Evolutionary conservation across 1,284 basidiomycete species (phyloP), one percentile per base, ranked within the genome.

Genomic region (Papiliotrema nemorosa): DNA sequence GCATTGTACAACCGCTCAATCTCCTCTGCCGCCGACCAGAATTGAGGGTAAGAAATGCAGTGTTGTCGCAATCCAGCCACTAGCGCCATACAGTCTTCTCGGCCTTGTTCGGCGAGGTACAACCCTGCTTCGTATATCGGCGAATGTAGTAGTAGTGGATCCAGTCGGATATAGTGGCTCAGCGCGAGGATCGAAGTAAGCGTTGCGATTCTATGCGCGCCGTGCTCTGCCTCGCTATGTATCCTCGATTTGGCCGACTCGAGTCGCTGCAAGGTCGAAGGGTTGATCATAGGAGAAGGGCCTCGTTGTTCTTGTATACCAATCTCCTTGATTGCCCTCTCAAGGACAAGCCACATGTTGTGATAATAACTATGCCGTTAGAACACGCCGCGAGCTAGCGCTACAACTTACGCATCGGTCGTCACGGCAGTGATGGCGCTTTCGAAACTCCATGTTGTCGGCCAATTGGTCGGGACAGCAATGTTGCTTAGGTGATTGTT

Each of bases 391-490:
- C 16, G 21, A 3, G 13, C 26, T n/a, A 31, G 4, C 13, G n/a
- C 48, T 3, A 18, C 10, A 22, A 50, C 40, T 43, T 20, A 46
- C 41, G 89, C 86, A 69, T 96, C 91, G 62, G 85, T 88, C 18
- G 86, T 84, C 62, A 82, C 84, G 3, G 84, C 82, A 31, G 81
- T 81, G 25, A 87, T 82, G 2, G 83, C 90, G 39, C 86, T 85
- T 31, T 90, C 83, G 64, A 94, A 96, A 64, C 91, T 88, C 90
- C 91, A 93, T 53, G 85, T 82, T 2, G 82, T 81, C 45, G 86
- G 84, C 73, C 89, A 88, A 64, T 86, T 84, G 49, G 81, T 82
- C 2, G 90, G 90, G 24, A 93, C 87, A 16, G 90, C 90, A 20
- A 93, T 87, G 46, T 81, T 79, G 31, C 80, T 79, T 20, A 94